A percentile compares a stretch with the other conserved stretches of the same genome.
Conservation (phyloP, 1,139 yeast species). For the Yamadazyma dushanensis region DNA sequence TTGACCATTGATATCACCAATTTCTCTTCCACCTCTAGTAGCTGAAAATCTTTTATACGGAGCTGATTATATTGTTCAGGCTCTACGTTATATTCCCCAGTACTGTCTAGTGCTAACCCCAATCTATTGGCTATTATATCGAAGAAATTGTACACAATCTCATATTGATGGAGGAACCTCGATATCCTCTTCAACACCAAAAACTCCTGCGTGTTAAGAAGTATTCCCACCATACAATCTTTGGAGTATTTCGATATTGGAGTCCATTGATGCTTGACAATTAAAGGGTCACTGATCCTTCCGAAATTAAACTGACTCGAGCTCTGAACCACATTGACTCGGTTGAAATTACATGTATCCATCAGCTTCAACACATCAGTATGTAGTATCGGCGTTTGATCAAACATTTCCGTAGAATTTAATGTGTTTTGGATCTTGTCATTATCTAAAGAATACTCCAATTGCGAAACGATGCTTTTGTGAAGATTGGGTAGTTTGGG, state of each 20-base stretch:
- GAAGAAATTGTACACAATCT: constrained; percentile 28
- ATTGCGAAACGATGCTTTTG: constrained; percentile 22
- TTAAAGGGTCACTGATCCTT: constrained; percentile 33
- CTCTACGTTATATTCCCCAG: constrained; percentile 19
- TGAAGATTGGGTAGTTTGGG: constrained; percentile 42
- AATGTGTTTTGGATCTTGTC: constrained; percentile 17
- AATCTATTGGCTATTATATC: constrained; percentile 26
- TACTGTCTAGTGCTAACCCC: constrained; percentile 8
- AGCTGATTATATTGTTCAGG: constrained; percentile 23
- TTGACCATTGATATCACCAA: constrained; percentile 22
- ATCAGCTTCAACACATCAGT: constrained; percentile 28
- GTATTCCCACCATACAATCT: constrained; percentile 33
- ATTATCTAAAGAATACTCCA: constrained; percentile 8
- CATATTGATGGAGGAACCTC: constrained; percentile 23
- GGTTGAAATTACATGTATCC: constrained; percentile 32
- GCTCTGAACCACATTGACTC: constrained; percentile 25
- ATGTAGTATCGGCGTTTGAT: constrained; percentile 27
- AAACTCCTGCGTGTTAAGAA: constrained; percentile 43
- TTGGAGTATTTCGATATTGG: constrained; percentile 23
- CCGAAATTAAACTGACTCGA: constrained; percentile 33
- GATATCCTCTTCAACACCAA: constrained; percentile 30
- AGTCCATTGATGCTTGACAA: constrained; percentile 41
- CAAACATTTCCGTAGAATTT: constrained; percentile 31
- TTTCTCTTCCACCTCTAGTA: constrained; percentile 19
- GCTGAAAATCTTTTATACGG: constrained; percentile 30